Percentiles rank a stretch among this genome's conserved stretches.
These are phyloP conservation scores for Canariomyces notabilis DNA, from an alignment of 2,329 filamentous ascomycete species.

Conservation along the genomic window DNA sequence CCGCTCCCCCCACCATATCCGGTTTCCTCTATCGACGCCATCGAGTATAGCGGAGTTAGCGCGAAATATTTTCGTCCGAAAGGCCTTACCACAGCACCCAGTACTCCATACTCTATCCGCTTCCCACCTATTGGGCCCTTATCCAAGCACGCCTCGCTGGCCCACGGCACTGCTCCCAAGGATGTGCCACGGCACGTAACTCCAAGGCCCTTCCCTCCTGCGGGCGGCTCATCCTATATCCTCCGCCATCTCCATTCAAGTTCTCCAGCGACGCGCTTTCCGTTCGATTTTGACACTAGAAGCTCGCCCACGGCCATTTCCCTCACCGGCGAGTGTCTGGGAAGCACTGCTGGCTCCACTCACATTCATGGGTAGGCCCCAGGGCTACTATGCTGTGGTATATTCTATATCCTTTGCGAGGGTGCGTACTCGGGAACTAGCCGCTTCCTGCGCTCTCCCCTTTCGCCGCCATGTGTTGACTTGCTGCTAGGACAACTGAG, in stretches of 20 bases:
- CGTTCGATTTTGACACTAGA: not conserved
- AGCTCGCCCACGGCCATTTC: not conserved
- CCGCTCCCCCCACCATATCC: too few species aligned
- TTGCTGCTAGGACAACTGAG: slow-evolving; percentile 61
- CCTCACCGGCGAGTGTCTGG: not conserved
- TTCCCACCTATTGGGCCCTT: too few species aligned
- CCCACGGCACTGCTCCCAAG: not conserved
- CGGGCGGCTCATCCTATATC: not conserved
- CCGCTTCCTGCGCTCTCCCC: slow-evolving; percentile 8
- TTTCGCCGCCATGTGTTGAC: slow-evolving; percentile 17
- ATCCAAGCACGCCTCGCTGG: not conserved
- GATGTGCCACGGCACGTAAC: slow-evolving; percentile 4
- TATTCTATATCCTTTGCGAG: slow-evolving; percentile 69
- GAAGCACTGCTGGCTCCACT: not conserved
- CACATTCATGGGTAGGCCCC: slow-evolving; percentile 21
- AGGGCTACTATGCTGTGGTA: slow-evolving; percentile 62
- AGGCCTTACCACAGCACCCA: too few species aligned
- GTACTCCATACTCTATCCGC: too few species aligned
- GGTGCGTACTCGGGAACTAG: slow-evolving; percentile 59
- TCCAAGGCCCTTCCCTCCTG: slow-evolving; percentile 1
- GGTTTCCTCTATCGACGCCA: too few species aligned
- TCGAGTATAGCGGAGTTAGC: too few species aligned
- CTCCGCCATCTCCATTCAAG: not conserved
- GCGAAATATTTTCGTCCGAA: too few species aligned
- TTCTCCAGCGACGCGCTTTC: not conserved